phyloP scores from a whole-genome alignment of 202 grass and related monocot species.

The Elaeis oleifera region DNA sequence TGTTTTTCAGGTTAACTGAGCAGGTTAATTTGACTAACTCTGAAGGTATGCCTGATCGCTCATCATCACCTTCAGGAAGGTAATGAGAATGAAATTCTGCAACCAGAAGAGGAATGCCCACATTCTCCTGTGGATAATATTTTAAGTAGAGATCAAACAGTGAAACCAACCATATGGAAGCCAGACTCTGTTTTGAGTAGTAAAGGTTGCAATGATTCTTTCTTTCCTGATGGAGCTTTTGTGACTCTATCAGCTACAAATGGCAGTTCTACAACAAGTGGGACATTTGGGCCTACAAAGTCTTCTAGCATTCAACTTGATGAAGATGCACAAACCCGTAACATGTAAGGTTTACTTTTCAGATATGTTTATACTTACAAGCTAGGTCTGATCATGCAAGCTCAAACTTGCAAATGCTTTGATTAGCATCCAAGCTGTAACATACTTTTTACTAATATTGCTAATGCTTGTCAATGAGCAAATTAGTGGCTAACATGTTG shows the following conservation, averaged over 20 bases:
- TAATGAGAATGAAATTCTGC: slow-evolving; percentile 20
- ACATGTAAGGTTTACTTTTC: slow-evolving; percentile 35
- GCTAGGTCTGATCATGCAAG: no score
- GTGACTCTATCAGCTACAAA: slow-evolving; percentile 26
- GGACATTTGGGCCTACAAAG: slow-evolving; percentile 34
- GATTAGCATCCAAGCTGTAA: no score
- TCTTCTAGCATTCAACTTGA: slow-evolving; percentile 34
- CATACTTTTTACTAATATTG: no score
- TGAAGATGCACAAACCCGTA: slow-evolving; percentile 17
- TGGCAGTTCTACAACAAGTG: slow-evolving; percentile 28
- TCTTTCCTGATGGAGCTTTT: slow-evolving; percentile 21
- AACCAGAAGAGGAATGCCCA: slow-evolving; percentile 17
- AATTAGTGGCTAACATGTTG: no score
- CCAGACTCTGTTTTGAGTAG: slow-evolving; percentile 15
- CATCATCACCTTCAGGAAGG: slow-evolving; percentile 28
- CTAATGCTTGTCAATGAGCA: no score
- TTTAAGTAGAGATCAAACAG: slow-evolving; percentile 26
- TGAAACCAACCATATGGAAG: slow-evolving; percentile 27
- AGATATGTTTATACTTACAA: no score
- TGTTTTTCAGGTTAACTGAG: slow-evolving; percentile 34
- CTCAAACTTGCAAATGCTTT: no score
- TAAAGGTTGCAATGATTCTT: slow-evolving; percentile 18
- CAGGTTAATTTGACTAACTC: slow-evolving; percentile 16
- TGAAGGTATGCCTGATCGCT: slow-evolving; percentile 24
- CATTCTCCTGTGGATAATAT: slow-evolving; percentile 20